Evolutionary conservation across 2,329 filamentous ascomycete species (phyloP), one percentile per base, ranked within the genome.

Genomic region (Aureobasidium vineae): DNA sequence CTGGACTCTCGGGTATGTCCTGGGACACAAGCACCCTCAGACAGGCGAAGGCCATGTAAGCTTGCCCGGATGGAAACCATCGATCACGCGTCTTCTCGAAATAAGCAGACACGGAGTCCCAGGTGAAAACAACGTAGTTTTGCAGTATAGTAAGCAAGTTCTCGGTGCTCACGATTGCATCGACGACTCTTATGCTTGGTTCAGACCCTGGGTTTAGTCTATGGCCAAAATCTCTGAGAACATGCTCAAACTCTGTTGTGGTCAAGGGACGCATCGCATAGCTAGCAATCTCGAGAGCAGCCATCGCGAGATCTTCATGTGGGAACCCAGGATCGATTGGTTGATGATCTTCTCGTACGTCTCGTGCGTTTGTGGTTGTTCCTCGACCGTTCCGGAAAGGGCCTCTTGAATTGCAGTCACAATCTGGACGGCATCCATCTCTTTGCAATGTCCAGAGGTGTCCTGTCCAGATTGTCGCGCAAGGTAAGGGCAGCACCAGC

Each of bases 221-320:
- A 6, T 23, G 19, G 2, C 23, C 7, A 23, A 45, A 2, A 8
- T 23, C 8, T 21, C 7, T 23, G 4, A 47, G 43, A 47, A 8
- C 43, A 47, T 47, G 43, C 43, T 47, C 6, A 47, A 47, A 47
- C 11, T 47, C 43, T 11, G 19, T n/a, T 23, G 7, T 47, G 10
- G 10, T 23, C 21, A 47, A 23, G 10, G 8, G 43, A 11, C 19
- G 21, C 10, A 21, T 11, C 16, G 43, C 43, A 13, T 47, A 11
- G 43, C 5, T 21, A 10, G 10, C 43, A 23, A 47, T 23, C 43
- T 47, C 19, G 5, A 47, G 43, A 21, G 43, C 19, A 6, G 43
- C 43, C 19, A 47, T 47, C 2, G n/a, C 43, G 1, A 47, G n/a
- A n/a, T 7, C n/a, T 23, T 77, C 38, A 41, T 16, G 38, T 41